Evolutionary conservation across 495 filamentous ascomycete genomes (phyloP), one percentile per base, ranked within the genome.

Genomic region (Xylaria flabelliformis): DNA sequence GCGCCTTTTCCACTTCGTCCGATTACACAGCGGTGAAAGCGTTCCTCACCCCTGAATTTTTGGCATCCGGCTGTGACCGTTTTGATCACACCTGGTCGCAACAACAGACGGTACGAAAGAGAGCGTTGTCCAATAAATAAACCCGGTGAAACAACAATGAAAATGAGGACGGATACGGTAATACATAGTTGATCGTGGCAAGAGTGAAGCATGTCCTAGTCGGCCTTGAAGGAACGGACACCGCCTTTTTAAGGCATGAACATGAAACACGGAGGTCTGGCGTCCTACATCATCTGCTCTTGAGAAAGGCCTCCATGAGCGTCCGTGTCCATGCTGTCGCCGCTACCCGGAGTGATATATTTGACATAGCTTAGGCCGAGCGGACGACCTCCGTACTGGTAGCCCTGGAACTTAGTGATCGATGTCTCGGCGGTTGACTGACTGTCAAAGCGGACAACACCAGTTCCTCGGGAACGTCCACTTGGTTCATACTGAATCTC

Each of bases 401-500:
- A 99, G 64, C 94, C 94, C 74, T 94, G 93, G 85, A 99, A 99
- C 78, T 98, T 99, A 76, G 93, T 90, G 77, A 98, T 99, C 32
- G 95, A 91, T 65, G 94, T 97, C 76, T 97, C 95, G 1, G 96
- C 93, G 76, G 92, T 95, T 13, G 95, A 91, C 12, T 89, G 81
- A 53, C 81, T 90, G 74, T 97, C 93, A 78, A 99, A 98, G 72
- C 95, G 90, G 65, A 99, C 97, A 55, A 99, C 96, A 79, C 96
- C 96, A 61, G 93, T 97, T 62, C 96, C 96, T 69, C 94, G 91
- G 66, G 97, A 98, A 74, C 96, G 94, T 59, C 96, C 95, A 78
- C 97, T 97, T 9, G 93, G 92, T 78, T 98, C 97, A 78, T 98
- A 98, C 83, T 99, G 97, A 63, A 98, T 98, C 84, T 98, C 97